phyloP scores from a whole-genome alignment of 73 alveolate genomes.

The Tetrahymena borealis region DNA sequence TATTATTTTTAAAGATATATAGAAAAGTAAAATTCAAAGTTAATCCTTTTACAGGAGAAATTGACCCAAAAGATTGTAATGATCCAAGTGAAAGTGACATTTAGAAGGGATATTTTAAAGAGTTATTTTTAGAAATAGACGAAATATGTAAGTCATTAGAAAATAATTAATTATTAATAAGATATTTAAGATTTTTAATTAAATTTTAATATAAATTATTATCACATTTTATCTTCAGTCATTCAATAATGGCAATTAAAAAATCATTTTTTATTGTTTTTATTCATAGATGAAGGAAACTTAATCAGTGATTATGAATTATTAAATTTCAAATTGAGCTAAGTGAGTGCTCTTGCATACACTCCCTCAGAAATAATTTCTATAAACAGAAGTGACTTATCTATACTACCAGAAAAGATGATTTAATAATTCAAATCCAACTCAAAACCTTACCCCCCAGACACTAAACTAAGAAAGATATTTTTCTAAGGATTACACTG shows the following conservation, averaged over 20 bases:
- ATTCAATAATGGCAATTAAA: no score
- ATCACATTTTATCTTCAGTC: not conserved
- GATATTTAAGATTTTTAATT: not conserved
- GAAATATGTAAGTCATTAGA: not conserved
- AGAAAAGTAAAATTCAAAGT: not conserved
- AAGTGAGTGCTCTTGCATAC: constrained; percentile 20
- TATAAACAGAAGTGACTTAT: constrained; percentile 11
- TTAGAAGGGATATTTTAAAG: constrained; percentile 15
- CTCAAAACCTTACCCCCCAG: constrained; percentile 42
- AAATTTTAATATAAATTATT: not conserved
- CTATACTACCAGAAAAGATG: not conserved
- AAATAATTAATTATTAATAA: not conserved
- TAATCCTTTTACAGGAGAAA: constrained; percentile 2
- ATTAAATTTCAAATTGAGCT: constrained; percentile 19
- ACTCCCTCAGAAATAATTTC: constrained; percentile 19
- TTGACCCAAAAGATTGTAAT: constrained; percentile 8
- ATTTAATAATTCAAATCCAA: constrained; percentile 9
- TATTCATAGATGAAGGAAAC: constrained; percentile 31
- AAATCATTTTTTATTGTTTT: no score
- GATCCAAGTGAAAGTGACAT: constrained; percentile 17
- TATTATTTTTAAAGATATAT: not conserved
- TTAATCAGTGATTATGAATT: constrained; percentile 38
- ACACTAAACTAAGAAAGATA: constrained; percentile 19
- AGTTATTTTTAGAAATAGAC: not conserved
- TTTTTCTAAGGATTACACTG: constrained; percentile 37